These are phyloP conservation scores for Leccinum longicurvipes DNA, from an alignment of 768 basidiomycete genomes.

Conservation along the genomic window DNA sequence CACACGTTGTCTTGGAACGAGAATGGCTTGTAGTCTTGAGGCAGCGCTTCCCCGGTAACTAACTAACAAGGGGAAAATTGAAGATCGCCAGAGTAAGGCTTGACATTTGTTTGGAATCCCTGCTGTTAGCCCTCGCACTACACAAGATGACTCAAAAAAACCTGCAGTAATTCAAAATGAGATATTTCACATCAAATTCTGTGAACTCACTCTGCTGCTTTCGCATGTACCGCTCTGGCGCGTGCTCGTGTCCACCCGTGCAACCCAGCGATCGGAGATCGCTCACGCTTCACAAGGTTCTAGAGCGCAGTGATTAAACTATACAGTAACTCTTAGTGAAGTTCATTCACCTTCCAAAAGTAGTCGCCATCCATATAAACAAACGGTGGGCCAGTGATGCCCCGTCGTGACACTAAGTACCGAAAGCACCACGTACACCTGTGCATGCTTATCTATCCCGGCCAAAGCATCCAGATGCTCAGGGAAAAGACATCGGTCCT, in stretches of 20 bases:
- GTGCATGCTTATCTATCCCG: constrained; percentile 42
- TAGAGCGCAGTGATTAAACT: constrained; percentile 27
- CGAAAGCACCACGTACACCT: constrained; percentile 65
- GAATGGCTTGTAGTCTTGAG: constrained; percentile 12
- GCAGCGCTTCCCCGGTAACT: not conserved
- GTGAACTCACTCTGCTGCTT: constrained; percentile 80
- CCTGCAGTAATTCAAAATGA: not conserved
- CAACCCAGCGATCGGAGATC: constrained; percentile 84
- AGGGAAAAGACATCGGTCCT: not conserved
- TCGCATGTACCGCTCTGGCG: constrained; percentile 84
- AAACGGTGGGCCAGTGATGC: constrained; percentile 70
- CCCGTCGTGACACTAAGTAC: constrained; percentile 72
- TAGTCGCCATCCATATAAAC: constrained; percentile 71
- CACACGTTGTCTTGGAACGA: constrained; percentile 14
- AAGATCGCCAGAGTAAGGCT: too few species aligned
- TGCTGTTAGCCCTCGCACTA: too few species aligned
- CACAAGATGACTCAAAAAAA: too few species aligned
- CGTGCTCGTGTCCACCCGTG: constrained; percentile 87
- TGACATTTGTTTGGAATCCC: too few species aligned
- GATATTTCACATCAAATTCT: not conserved
- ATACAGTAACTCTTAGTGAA: not conserved
- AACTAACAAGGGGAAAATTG: too few species aligned
- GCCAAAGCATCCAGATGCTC: not conserved
- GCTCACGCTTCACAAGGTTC: constrained; percentile 91
- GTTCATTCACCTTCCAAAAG: constrained; percentile 67